These are phyloP conservation scores for Simmondsia chinensis DNA, from an alignment of 148 eudicot genomes.

Conservation along the genomic window DNA sequence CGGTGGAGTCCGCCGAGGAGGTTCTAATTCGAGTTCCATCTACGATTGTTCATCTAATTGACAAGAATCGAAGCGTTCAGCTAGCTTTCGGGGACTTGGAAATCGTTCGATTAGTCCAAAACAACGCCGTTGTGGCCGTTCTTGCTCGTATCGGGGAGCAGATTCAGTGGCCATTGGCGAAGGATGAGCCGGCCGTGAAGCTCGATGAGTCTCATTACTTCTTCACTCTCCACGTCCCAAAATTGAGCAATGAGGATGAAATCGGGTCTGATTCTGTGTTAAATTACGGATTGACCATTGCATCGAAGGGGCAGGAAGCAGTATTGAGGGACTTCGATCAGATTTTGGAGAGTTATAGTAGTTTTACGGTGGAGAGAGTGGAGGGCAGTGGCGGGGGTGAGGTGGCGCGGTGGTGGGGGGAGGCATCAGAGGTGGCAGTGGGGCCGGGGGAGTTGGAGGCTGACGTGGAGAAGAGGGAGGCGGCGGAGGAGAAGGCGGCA, in stretches of 20 bases:
- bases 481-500: slow-evolving; percentile 39
- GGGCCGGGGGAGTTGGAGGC: slow-evolving; percentile 38
- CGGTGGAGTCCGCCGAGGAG: slow-evolving; percentile 42
- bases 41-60: slow-evolving; percentile 52
- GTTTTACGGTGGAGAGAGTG: slow-evolving; percentile 43
- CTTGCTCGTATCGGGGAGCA: slow-evolving; percentile 54
- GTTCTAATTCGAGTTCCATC: slow-evolving; percentile 43
- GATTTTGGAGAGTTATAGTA: slow-evolving; percentile 42
- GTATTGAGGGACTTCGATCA: slow-evolving; percentile 33
- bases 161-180: slow-evolving; percentile 81
- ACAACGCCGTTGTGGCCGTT: slow-evolving; percentile 49
- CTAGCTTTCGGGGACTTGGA: slow-evolving; percentile 61
- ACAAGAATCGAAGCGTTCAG: slow-evolving; percentile 50
- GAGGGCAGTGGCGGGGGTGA: slow-evolving; percentile 13
- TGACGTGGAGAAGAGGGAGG: slow-evolving; percentile 23
- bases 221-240: slow-evolving; percentile 39
- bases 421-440: slow-evolving; percentile 34
- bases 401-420: slow-evolving; percentile 32
- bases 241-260: no score
- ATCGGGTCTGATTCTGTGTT: slow-evolving; percentile 18
- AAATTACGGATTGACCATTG: slow-evolving; percentile 69
- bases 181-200: slow-evolving; percentile 63
- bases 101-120: slow-evolving; percentile 44
- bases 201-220: slow-evolving; percentile 73
- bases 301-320: slow-evolving; percentile 47